phyloP scores from a whole-genome alignment of 495 filamentous ascomycete species.

The Penicillium coprophilum region DNA sequence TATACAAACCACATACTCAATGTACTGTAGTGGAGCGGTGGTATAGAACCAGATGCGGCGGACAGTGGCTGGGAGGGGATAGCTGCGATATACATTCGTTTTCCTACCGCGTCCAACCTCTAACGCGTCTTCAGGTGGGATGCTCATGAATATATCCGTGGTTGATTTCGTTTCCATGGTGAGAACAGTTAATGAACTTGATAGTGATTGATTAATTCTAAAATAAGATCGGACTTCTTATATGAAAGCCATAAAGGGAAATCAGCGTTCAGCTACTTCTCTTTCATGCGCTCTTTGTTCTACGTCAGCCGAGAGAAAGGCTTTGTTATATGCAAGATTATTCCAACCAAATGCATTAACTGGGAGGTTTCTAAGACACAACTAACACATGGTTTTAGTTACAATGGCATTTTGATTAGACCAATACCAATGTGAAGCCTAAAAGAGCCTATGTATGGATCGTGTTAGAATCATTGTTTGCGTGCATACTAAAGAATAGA shows the following conservation, averaged over 20 bases:
- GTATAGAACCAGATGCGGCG: slow-evolving; percentile 3
- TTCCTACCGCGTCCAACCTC: neutral
- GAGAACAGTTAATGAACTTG: neutral
- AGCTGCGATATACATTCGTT: slow-evolving; percentile 4
- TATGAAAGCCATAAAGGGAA: neutral
- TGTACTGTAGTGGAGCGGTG: neutral
- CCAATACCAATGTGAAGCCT: neutral
- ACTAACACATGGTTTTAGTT: neutral
- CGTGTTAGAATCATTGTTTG: neutral
- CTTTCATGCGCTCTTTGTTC: neutral
- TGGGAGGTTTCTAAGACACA: neutral
- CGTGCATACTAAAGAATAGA: neutral
- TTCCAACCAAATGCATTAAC: neutral
- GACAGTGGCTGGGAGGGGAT: neutral
- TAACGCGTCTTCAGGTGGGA: neutral
- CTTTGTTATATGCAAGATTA: neutral
- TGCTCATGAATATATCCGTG: slow-evolving; percentile 3
- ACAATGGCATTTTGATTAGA: neutral
- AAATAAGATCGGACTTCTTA: neutral
- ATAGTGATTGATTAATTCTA: neutral
- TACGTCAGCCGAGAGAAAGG: neutral
- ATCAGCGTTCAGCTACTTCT: neutral
- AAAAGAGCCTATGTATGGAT: neutral
- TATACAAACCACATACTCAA: slow-evolving; percentile 8
- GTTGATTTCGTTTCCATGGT: neutral